These are phyloP conservation scores for Cyclotella cryptica DNA, from an alignment of 108 stramenopile genomes.

Conservation along the genomic window DNA sequence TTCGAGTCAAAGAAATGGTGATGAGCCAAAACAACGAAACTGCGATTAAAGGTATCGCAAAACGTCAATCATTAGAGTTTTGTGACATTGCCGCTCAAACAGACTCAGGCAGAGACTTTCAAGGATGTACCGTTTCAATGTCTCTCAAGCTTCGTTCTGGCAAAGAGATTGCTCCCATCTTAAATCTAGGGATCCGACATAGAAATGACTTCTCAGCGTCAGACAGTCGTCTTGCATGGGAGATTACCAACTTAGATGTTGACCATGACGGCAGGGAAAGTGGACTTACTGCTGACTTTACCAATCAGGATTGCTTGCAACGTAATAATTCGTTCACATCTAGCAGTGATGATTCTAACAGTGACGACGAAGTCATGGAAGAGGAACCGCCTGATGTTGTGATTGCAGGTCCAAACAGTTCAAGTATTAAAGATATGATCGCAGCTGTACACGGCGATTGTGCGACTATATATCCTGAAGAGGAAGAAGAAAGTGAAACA, in stretches of 20 bases:
- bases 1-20: slow-evolving; percentile 58
- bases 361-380: slow-evolving; percentile 30
- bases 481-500: slow-evolving; percentile 3
- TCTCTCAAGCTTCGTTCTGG: slow-evolving; percentile 60
- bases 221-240: neutral
- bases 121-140: neutral
- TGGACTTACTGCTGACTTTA: neutral
- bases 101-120: neutral
- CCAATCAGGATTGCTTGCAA: neutral
- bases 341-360: slow-evolving; percentile 48
- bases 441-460: neutral
- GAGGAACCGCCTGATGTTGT: slow-evolving; percentile 26
- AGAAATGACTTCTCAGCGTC: slow-evolving; percentile 1
- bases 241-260: slow-evolving; percentile 13
- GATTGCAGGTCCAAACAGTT: slow-evolving; percentile 34
- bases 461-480: slow-evolving; percentile 19
- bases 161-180: slow-evolving; percentile 67
- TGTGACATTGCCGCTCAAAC: neutral
- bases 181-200: slow-evolving; percentile 50
- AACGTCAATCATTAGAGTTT: neutral
- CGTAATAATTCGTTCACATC: slow-evolving; percentile 30
- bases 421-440: neutral
- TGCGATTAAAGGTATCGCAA: neutral
- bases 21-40: slow-evolving; percentile 2
- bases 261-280: slow-evolving; percentile 8